Percentiles rank a stretch among this genome's conserved stretches.
These are phyloP conservation scores for Penicillium ucsense DNA, from an alignment of 495 filamentous ascomycete species.

Conservation along the genomic window DNA sequence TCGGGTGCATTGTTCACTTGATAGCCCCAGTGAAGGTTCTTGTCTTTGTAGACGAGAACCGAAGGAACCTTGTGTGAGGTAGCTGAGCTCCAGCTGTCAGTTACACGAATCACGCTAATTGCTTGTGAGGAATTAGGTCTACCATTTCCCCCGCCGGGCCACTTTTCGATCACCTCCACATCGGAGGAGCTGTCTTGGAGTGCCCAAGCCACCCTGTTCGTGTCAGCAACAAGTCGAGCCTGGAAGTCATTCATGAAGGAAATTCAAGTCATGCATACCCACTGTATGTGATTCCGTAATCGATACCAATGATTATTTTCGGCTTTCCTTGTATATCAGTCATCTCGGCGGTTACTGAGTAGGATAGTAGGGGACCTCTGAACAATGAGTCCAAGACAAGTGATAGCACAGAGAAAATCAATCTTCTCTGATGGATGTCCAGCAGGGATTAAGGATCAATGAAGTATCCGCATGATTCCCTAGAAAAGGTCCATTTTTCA, in stretches of 20 bases:
- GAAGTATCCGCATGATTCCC: too few relatives aligned
- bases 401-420: too few relatives aligned
- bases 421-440: too few relatives aligned
- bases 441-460: too few relatives aligned
- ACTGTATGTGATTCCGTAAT: constrained; percentile 41
- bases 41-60: constrained; percentile 26
- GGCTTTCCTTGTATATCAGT: background rate
- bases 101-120: background rate
- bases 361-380: too few relatives aligned
- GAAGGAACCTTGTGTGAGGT: constrained; percentile 42
- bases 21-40: constrained; percentile 33
- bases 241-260: background rate
- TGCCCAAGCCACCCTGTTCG: constrained; percentile 13
- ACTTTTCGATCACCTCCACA: constrained; percentile 25
- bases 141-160: constrained; percentile 23
- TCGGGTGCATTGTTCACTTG: constrained; percentile 18
- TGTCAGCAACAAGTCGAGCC: constrained; percentile 7
- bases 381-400: too few relatives aligned
- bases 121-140: background rate
- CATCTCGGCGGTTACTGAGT: too few relatives aligned
- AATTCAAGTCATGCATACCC: constrained; percentile 9
- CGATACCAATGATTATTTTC: constrained; percentile 29
- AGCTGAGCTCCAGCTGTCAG: constrained; percentile 1
- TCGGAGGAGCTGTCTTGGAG: constrained; percentile 13
- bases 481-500: too few relatives aligned